Evolutionary conservation across 306 rosid species (phyloP).

Genomic region (Vigna angularis): DNA sequence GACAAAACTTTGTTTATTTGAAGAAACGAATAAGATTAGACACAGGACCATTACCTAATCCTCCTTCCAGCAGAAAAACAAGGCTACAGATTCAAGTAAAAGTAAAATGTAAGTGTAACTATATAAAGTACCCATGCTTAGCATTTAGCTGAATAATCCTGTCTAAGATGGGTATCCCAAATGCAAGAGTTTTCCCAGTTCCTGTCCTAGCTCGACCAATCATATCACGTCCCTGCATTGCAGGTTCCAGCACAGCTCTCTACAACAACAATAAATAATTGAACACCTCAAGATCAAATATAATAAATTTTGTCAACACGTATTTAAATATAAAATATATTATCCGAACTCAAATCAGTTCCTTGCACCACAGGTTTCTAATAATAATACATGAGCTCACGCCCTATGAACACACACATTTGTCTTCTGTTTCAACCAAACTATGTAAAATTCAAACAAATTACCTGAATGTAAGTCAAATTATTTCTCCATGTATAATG

Average conservation of each 20-base stretch:
- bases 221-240: slow-evolving; percentile 99
- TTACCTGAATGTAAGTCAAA: neutral
- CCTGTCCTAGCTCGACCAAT: slow-evolving; percentile 99
- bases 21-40: neutral
- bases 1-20: slow-evolving; percentile 1
- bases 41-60: neutral
- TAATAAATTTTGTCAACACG: neutral
- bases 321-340: neutral
- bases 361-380: neutral
- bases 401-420: neutral
- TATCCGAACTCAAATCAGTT: neutral
- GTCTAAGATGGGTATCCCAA: slow-evolving; percentile 93
- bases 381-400: neutral
- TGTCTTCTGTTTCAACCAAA: slow-evolving; percentile 1
- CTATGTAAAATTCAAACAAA: neutral
- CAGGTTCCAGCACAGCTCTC: slow-evolving; percentile 98
- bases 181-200: slow-evolving; percentile 99
- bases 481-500: neutral
- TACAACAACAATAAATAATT: slow-evolving; percentile 21
- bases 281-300: neutral
- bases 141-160: slow-evolving; percentile 78
- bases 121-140: slow-evolving; percentile 70
- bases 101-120: neutral
- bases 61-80: slow-evolving; percentile 33
- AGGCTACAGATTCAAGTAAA: neutral